Conservation (phyloP, 208 protist species). For the Leishmania arabica region DNA sequence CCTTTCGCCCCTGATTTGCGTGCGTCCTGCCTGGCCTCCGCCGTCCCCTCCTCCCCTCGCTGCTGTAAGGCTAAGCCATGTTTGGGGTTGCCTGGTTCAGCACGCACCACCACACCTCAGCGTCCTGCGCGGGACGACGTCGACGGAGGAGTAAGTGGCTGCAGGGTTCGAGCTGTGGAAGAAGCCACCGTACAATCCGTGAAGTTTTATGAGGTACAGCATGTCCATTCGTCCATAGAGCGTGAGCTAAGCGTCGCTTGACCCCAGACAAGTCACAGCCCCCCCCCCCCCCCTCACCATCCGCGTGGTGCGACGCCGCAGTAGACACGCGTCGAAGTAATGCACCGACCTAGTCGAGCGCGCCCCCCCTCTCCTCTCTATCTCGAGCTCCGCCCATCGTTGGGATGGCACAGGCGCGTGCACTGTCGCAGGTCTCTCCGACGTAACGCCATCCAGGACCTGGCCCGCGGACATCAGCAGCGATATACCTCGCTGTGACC, state of each 20-base stretch:
- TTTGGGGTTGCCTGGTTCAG: neutral
- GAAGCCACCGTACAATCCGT: neutral
- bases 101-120: neutral
- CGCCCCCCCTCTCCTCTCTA: neutral
- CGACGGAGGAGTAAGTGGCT: neutral
- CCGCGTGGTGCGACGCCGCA: neutral
- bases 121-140: neutral
- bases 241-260: neutral
- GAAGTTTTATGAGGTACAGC: neutral
- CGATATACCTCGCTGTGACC: neutral
- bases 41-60: neutral
- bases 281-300: neutral
- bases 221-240: neutral
- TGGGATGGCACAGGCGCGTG: too few species aligned
- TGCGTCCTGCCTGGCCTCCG: neutral
- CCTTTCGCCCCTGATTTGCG: neutral
- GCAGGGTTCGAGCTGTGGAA: neutral
- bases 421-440: neutral
- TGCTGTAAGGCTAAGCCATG: neutral
- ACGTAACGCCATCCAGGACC: neutral
- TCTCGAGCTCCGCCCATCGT: neutral
- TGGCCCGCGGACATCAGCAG: neutral
- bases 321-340: neutral
- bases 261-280: too few species aligned
- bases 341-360: neutral